Percentiles rank a stretch among this genome's conserved stretches.
Conservation (phyloP, 257 asterid genomes). For the Osmanthus fragrans region DNA sequence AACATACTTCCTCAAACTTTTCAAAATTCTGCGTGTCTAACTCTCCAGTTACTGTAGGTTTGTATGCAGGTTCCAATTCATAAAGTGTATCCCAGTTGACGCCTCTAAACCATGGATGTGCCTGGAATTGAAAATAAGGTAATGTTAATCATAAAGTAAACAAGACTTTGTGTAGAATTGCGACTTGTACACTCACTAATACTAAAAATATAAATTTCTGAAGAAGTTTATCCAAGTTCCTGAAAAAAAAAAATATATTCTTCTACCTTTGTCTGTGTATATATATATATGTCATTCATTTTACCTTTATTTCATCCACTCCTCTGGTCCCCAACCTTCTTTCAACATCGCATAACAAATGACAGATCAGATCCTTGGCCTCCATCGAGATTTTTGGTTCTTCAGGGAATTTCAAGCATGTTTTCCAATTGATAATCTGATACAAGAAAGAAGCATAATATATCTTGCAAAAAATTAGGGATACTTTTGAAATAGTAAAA, state of each 20-base stretch:
- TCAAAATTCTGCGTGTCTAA: slow-evolving; percentile 95
- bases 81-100: slow-evolving; percentile 82
- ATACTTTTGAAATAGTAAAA: neutral
- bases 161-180: neutral
- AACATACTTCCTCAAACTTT: slow-evolving; percentile 81
- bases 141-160: neutral
- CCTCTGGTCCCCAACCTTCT: slow-evolving; percentile 91
- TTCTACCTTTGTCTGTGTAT: neutral
- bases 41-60: slow-evolving; percentile 83
- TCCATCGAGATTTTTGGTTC: slow-evolving; percentile 82
- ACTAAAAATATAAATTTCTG: neutral
- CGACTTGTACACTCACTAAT: neutral
- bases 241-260: neutral
- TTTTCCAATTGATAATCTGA: slow-evolving; percentile 90
- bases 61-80: slow-evolving; percentile 95
- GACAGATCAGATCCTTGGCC: slow-evolving; percentile 88
- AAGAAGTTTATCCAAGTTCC: slow-evolving; percentile 14
- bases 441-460: slow-evolving; percentile 14
- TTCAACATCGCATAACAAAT: slow-evolving; percentile 86
- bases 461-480: slow-evolving; percentile 2
- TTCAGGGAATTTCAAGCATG: slow-evolving; percentile 92
- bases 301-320: slow-evolving; percentile 91
- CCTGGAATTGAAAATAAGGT: slow-evolving; percentile 45
- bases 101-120: slow-evolving; percentile 83
- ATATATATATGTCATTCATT: slow-evolving; percentile 2